Evolutionary conservation across 805 yeast species (phyloP), one percentile per base, ranked within the genome.

Genomic region (Monosporozyma siamensis): DNA sequence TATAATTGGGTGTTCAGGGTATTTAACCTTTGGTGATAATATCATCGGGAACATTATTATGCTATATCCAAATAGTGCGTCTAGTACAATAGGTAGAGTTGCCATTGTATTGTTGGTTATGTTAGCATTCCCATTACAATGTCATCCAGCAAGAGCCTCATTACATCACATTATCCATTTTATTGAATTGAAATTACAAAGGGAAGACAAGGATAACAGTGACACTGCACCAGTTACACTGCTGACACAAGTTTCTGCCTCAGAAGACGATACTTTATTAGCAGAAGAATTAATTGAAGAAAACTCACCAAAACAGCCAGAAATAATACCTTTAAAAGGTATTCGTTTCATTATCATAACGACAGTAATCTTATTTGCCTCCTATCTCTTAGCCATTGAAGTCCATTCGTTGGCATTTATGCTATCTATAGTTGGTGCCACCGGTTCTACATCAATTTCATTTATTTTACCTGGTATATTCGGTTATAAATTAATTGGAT

Each of bases 91-190:
- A 35, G 97, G 95, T 3, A 70, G 94, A 49, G 65, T 82, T 9
- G 83, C 89, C 3, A 88, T 88, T 48, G 90, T 83, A 4, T 68
- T 85, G 7, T 66, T 88, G 60, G 95, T 89, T 20, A 71, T 82
- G 49, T 70, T 87, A 43, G 82, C 92, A n/a, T 88, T 78, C 58
- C 96, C 97, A 6, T 65, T 89, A 48, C 95, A 87, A 72, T 75
- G 88, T 53, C 95, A 88, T 53, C 97, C 97, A 0, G 85, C 94
- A 24, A 71, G 96, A 51, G 80, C 83, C 2, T 85, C 95, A 0
- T 70, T 82, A 31, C 79, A 82, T 54, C 86, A 86, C 58, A 78
- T 88, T 32, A 59, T 78, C 25, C 77, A 71, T 53, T 80, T 72
- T 64, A 52, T 72, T 44, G 44, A 45, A 25, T 18, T 38, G 6